These are phyloP conservation scores for Fereydounia khargensis DNA, from an alignment of 1,284 basidiomycete species.

Conservation along the genomic window DNA sequence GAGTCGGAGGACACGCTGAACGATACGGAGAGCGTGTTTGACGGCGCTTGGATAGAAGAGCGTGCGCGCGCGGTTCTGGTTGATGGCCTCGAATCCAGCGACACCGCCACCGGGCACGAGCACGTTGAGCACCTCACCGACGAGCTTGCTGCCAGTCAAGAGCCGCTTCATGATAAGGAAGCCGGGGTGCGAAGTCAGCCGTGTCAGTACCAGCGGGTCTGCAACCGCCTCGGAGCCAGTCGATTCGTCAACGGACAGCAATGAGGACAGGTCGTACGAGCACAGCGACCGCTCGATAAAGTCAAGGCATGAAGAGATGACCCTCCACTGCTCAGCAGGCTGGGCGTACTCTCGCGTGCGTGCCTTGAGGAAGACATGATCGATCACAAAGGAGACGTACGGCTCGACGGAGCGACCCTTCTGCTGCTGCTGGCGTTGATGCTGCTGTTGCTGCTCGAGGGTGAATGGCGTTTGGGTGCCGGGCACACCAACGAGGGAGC, in stretches of 20 bases:
- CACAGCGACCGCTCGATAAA: conserved; percentile 82
- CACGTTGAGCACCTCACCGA: conserved; percentile 72
- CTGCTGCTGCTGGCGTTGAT: conserved; percentile 10
- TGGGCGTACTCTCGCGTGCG: conserved; percentile 69
- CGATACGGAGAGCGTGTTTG: conserved; percentile 75
- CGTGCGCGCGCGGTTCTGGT: conserved; percentile 70
- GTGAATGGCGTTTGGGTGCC: conserved; percentile 6
- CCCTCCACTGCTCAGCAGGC: conserved; percentile 78
- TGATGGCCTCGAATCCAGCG: conserved; percentile 60
- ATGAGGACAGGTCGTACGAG: conserved; percentile 69
- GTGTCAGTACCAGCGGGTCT: conserved; percentile 47
- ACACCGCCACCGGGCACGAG: conserved; percentile 58
- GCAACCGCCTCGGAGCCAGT: conserved; percentile 19
- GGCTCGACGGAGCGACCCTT: conserved; percentile 64
- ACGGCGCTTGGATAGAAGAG: conserved; percentile 70
- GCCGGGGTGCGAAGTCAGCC: conserved; percentile 70
- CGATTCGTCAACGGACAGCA: conserved; percentile 16
- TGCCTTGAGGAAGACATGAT: conserved; percentile 72
- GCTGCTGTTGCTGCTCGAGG: conserved; percentile 12
- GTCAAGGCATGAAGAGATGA: conserved; percentile 77
- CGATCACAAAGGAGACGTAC: conserved; percentile 79
- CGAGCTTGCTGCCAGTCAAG: conserved; percentile 71
- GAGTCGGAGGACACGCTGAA: conserved; percentile 76
- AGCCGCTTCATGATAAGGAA: conserved; percentile 80
- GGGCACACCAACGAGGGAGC: conserved; percentile 13